Evolutionary conservation across 176 grass and related monocot genomes (phyloP).

Genomic region (Musa itinerans): DNA sequence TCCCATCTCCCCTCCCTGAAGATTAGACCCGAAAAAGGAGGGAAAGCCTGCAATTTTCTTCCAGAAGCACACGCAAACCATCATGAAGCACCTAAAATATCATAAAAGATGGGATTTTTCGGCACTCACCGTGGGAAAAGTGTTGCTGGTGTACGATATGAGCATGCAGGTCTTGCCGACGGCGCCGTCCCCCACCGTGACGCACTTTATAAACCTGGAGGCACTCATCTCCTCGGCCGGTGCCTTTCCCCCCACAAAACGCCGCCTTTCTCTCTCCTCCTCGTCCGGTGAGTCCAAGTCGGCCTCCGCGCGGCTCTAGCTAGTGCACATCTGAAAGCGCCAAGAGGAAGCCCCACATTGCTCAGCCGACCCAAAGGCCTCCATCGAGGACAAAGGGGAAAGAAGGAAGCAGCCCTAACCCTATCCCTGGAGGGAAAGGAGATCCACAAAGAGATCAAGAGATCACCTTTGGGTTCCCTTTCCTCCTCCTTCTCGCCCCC

Average conservation of each 20-base stretch:
- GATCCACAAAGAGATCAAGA: conserved; percentile 6
- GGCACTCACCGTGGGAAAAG: conserved; percentile 12
- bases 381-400: neutral
- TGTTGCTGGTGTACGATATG: conserved; percentile 18
- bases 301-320: neutral
- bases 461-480: neutral
- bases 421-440: neutral
- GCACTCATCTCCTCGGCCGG: neutral
- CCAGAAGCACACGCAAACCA: neutral
- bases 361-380: neutral
- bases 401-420: neutral
- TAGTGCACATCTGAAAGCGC: conserved; percentile 6
- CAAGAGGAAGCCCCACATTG: conserved; percentile 3
- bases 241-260: neutral
- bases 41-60: neutral
- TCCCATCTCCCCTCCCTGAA: neutral
- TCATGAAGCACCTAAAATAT: neutral
- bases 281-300: neutral
- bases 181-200: conserved; percentile 14
- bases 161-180: conserved; percentile 17
- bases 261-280: neutral
- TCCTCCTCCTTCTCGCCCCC: neutral
- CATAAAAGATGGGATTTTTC: neutral
- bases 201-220: conserved; percentile 14
- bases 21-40: neutral